phyloP scores from a whole-genome alignment of 495 filamentous ascomycete species.

The Pseudevernia furfuracea region DNA sequence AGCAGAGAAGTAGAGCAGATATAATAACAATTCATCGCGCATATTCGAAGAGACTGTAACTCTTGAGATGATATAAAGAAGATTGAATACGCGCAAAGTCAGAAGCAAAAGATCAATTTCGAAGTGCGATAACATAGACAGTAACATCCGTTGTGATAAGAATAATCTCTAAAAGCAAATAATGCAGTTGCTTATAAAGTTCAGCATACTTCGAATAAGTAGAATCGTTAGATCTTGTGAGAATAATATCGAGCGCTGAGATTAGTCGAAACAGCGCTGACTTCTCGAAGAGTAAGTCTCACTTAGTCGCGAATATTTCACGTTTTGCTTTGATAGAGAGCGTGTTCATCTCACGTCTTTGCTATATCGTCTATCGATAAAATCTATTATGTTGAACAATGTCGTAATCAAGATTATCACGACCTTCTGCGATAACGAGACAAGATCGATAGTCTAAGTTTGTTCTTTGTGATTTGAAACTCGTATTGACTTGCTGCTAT shows the following conservation, averaged over 20 bases:
- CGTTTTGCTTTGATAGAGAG: not conserved
- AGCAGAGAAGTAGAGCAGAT: not conserved
- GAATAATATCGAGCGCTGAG: not conserved
- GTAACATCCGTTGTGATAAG: no score
- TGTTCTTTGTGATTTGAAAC: not conserved
- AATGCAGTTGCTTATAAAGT: not conserved
- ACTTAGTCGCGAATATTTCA: not conserved
- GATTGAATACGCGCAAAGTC: not conserved
- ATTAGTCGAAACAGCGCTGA: not conserved
- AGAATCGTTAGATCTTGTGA: not conserved
- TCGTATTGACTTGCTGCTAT: not conserved
- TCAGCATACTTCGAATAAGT: not conserved
- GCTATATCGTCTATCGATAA: not conserved
- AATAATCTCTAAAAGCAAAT: not conserved
- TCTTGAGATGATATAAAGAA: not conserved
- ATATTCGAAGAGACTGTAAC: not conserved
- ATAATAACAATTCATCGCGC: not conserved
- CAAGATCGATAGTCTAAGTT: not conserved
- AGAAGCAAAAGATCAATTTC: not conserved
- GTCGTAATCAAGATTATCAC: not conserved
- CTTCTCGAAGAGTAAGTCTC: not conserved
- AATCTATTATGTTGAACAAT: not conserved
- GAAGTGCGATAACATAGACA: not conserved
- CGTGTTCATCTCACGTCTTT: not conserved
- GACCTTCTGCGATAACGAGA: not conserved